Evolutionary conservation across 257 asterid genomes (phyloP).

Genomic region (Fraxinus quadrangulata): DNA sequence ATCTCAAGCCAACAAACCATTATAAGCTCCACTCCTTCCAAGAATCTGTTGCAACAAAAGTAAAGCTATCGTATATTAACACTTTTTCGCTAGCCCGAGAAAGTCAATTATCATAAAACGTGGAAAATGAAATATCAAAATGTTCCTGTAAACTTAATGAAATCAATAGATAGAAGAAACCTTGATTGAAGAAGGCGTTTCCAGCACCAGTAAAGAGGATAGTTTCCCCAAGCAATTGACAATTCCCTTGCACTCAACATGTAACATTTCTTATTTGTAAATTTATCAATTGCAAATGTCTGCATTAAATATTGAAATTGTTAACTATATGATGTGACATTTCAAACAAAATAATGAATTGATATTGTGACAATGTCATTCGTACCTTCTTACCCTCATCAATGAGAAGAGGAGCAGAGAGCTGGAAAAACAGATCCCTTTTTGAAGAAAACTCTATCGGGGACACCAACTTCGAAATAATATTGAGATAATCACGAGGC

Average conservation of each 20-base stretch:
- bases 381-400: slow-evolving; percentile 69
- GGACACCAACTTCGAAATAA: slow-evolving; percentile 38
- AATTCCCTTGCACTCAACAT: slow-evolving; percentile 74
- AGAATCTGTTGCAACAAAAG: slow-evolving; percentile 29
- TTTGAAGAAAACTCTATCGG: slow-evolving; percentile 45
- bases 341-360: background rate
- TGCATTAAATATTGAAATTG: slow-evolving; percentile 26
- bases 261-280: slow-evolving; percentile 52
- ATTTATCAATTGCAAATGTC: slow-evolving; percentile 60
- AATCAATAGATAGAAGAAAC: slow-evolving; percentile 18
- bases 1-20: slow-evolving; percentile 64
- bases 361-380: too few species aligned
- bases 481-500: slow-evolving; percentile 58
- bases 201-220: slow-evolving; percentile 75
- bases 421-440: slow-evolving; percentile 57
- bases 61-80: background rate
- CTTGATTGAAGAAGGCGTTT: slow-evolving; percentile 49
- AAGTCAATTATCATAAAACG: too few species aligned
- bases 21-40: slow-evolving; percentile 35
- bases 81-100: background rate
- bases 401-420: slow-evolving; percentile 62
- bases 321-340: background rate
- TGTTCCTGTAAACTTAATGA: background rate
- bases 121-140: background rate
- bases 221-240: slow-evolving; percentile 58